Conservation (phyloP, 352 stramenopile genomes). For the Phytopythium vexans region DNA sequence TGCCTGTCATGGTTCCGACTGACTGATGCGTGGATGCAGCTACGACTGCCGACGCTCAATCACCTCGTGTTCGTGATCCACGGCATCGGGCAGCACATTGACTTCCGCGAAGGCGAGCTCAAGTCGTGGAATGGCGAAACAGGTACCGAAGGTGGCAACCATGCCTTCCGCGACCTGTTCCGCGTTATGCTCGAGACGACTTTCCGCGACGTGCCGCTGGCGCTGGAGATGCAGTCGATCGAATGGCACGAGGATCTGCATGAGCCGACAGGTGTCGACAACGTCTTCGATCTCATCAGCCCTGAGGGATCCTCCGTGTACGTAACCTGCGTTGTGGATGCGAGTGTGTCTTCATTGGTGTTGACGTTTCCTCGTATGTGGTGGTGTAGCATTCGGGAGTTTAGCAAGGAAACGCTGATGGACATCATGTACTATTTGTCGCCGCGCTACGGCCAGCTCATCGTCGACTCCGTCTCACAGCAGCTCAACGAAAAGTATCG, state of each 20-base stretch:
- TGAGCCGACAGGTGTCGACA: conserved; percentile 79
- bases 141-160: conserved; percentile 72
- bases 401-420: conserved; percentile 94
- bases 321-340: conserved; percentile 3
- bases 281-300: conserved; percentile 81
- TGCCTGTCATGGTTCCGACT: neutral
- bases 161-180: conserved; percentile 78
- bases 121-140: conserved; percentile 76
- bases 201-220: conserved; percentile 78
- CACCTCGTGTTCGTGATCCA: conserved; percentile 88
- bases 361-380: neutral
- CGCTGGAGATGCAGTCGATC: conserved; percentile 86
- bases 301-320: conserved; percentile 73
- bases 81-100: conserved; percentile 80
- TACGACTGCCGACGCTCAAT: conserved; percentile 70
- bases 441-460: conserved; percentile 87
- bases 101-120: conserved; percentile 83
- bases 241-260: conserved; percentile 90
- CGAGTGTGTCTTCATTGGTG: neutral
- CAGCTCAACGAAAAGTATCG: conserved; percentile 89
- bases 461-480: conserved; percentile 88
- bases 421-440: conserved; percentile 94
- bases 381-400: conserved; percentile 77
- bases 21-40: conserved; percentile 21
- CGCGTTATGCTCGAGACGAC: conserved; percentile 72